Evolutionary conservation across 805 yeast genomes (phyloP).

Genomic region (Candida sonorensis): DNA sequence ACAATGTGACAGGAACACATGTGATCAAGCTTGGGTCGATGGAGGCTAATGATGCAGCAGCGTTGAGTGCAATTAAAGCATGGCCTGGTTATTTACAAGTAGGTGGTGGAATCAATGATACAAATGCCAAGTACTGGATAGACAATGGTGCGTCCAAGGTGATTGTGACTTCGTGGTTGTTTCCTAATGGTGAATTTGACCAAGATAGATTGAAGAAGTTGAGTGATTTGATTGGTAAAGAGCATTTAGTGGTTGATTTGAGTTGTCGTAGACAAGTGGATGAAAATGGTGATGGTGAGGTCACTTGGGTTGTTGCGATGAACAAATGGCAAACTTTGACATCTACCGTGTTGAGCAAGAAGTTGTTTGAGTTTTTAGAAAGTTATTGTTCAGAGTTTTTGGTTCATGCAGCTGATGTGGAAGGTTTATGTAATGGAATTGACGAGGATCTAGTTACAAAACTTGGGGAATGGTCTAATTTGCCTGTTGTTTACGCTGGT

Average conservation of each 20-base stretch:
- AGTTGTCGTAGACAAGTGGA: constrained; percentile 56
- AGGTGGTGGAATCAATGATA: constrained; percentile 85
- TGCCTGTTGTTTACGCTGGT: constrained; percentile 91
- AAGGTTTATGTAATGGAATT: constrained; percentile 90
- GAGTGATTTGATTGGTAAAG: constrained; percentile 52
- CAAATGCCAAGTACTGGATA: constrained; percentile 76
- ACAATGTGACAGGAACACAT: constrained; percentile 71
- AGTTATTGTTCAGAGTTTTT: constrained; percentile 78
- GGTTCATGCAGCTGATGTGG: constrained; percentile 98
- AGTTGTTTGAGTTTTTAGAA: constrained; percentile 47
- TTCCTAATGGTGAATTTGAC: constrained; percentile 54
- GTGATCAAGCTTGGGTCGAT: constrained; percentile 84
- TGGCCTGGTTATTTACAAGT: constrained; percentile 78
- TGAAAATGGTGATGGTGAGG: constrained; percentile 24
- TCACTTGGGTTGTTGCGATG: constrained; percentile 90
- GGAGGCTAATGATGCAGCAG: constrained; percentile 75
- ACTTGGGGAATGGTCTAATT: constrained; percentile 70
- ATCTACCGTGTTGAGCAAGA: constrained; percentile 44
- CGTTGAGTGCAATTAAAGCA: constrained; percentile 60
- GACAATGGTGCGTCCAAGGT: constrained; percentile 76
- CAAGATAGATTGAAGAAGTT: constrained; percentile 46
- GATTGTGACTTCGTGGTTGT: constrained; percentile 88
- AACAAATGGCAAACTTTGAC: constrained; percentile 96
- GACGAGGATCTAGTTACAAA: constrained; percentile 69
- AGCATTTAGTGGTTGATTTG: constrained; percentile 74